phyloP scores from a whole-genome alignment of 225 moss, liverwort and hornwort species.

The Lunularia cruciata region DNA sequence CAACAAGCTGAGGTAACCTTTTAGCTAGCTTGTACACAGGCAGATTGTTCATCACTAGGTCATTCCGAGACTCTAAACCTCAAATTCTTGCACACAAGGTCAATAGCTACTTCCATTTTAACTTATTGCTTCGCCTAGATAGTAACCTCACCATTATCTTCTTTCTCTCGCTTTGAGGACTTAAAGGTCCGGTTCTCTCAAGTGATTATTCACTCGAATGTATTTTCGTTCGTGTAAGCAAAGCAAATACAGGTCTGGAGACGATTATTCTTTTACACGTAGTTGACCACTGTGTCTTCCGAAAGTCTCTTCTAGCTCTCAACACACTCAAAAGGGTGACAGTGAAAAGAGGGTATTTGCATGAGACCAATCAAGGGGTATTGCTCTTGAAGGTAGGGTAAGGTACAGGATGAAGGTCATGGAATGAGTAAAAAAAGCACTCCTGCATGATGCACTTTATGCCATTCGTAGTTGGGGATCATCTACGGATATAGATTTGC shows the following conservation, averaged over 20 bases:
- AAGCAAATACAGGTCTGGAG: conserved; percentile 7
- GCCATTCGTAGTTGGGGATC: too few relatives aligned
- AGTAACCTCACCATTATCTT: not conserved
- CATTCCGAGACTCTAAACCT: not conserved
- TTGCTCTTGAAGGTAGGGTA: too few relatives aligned
- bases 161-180: conserved; percentile 8
- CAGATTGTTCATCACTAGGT: conserved; percentile 11
- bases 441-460: too few relatives aligned
- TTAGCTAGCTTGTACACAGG: conserved; percentile 18
- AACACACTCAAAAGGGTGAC: too few relatives aligned
- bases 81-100: not conserved
- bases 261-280: not conserved
- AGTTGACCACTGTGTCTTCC: too few relatives aligned
- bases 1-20: conserved; percentile 14
- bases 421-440: too few relatives aligned
- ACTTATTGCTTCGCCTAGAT: not conserved
- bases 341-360: too few relatives aligned
- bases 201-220: not conserved
- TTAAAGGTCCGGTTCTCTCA: not conserved
- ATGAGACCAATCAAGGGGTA: too few relatives aligned
- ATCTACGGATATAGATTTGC: too few relatives aligned
- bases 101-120: not conserved
- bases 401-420: too few relatives aligned
- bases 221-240: conserved; percentile 9
- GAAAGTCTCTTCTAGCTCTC: too few relatives aligned